A percentile compares a stretch with the other conserved stretches of the same genome.
phyloP scores from a whole-genome alignment of 2,329 filamentous ascomycete genomes.

The Fusarium austroafricanum region DNA sequence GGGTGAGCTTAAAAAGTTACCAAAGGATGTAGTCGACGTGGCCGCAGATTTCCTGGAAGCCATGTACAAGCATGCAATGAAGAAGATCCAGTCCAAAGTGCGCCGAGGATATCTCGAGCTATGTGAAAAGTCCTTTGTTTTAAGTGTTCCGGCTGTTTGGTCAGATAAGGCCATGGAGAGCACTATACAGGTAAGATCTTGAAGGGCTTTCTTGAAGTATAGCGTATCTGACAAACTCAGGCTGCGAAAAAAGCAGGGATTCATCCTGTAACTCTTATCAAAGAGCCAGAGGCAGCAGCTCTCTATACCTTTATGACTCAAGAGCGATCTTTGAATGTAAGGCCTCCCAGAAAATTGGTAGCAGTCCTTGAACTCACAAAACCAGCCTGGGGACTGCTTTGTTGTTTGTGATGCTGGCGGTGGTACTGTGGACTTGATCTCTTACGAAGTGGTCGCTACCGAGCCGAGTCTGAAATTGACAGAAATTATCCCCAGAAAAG shows the following conservation, averaged over 20 bases:
- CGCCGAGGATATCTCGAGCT: constrained; percentile 23
- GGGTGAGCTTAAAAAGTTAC: constrained; percentile 10
- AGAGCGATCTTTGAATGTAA: not conserved
- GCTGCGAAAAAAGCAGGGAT: constrained; percentile 27
- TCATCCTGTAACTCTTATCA: constrained; percentile 27
- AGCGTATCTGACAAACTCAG: too few relatives aligned
- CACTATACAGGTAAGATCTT: constrained; percentile 18
- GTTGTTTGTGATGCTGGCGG: constrained; percentile 46
- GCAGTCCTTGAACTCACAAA: too few relatives aligned
- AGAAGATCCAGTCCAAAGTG: constrained; percentile 23
- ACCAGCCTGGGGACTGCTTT: constrained; percentile 26
- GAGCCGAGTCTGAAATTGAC: constrained; percentile 34
- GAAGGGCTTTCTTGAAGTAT: too few relatives aligned
- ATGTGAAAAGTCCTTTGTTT: constrained; percentile 29
- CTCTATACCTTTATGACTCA: constrained; percentile 24
- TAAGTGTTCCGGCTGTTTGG: constrained; percentile 38
- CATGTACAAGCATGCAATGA: constrained; percentile 28
- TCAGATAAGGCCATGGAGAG: constrained; percentile 32
- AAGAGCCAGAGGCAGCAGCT: constrained; percentile 37
- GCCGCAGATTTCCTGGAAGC: constrained; percentile 31
- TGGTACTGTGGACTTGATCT: constrained; percentile 49
- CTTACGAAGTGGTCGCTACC: constrained; percentile 46
- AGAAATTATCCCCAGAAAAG: constrained; percentile 43
- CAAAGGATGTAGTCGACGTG: constrained; percentile 27
- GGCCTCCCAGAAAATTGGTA: too few relatives aligned